Evolutionary conservation across 2,329 filamentous ascomycete species (phyloP).

Genomic region (Monilinia fructicola): DNA sequence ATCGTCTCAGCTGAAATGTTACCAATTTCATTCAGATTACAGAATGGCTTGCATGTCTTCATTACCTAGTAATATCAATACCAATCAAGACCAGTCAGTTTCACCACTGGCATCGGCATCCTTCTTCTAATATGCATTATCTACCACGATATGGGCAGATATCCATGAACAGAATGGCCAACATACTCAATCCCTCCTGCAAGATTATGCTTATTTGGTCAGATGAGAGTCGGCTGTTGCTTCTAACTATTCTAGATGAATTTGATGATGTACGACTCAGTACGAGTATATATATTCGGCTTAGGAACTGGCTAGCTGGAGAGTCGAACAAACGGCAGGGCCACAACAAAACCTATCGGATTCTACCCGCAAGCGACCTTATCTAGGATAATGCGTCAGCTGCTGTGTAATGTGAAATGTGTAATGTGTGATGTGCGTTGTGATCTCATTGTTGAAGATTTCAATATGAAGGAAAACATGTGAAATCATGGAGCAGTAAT

Average conservation of each 20-base stretch:
- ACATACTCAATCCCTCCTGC: background rate
- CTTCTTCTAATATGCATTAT: too few species aligned
- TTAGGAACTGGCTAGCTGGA: background rate
- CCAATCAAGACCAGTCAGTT: too few species aligned
- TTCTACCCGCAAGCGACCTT: background rate
- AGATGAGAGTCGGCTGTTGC: background rate
- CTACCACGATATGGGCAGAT: background rate
- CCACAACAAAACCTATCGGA: background rate
- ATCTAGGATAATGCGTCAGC: slow-evolving; percentile 2
- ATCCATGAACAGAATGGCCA: background rate
- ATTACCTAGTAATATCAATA: too few species aligned
- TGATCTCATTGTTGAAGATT: slow-evolving; percentile 1
- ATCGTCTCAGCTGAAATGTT: too few species aligned
- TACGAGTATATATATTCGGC: background rate
- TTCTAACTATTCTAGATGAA: background rate
- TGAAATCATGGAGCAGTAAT: background rate
- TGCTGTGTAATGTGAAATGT: background rate
- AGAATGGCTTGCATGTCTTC: too few species aligned
- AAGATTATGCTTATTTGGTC: background rate
- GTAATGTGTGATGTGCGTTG: too few species aligned
- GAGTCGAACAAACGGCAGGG: background rate
- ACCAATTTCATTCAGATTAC: too few species aligned
- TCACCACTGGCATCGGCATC: too few species aligned
- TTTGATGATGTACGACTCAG: background rate
- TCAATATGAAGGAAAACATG: background rate